Conservation (phyloP, 2,329 filamentous ascomycete species). For the Sporothrix brasiliensis region DNA sequence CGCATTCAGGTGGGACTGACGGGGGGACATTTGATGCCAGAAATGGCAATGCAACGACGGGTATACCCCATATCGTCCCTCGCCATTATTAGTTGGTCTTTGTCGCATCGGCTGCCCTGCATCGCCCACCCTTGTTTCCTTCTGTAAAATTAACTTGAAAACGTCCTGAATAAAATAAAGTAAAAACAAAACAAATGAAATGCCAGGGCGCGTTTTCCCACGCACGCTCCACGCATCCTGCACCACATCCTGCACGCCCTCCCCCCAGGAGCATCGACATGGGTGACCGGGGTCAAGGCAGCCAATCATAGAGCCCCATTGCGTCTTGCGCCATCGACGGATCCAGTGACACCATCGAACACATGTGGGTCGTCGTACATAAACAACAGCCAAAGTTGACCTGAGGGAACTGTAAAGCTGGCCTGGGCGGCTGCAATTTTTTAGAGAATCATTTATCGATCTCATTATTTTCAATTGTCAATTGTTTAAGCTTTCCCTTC, state of each 20-base stretch:
- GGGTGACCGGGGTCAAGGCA: slow-evolving; percentile 28
- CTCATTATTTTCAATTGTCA: no score
- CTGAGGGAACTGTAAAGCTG: no score
- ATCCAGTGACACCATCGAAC: slow-evolving; percentile 36
- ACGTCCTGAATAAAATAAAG: background rate
- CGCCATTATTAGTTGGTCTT: no score
- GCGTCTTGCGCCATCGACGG: slow-evolving; percentile 34
- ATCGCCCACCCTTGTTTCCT: background rate
- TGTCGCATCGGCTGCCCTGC: background rate
- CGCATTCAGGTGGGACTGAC: background rate
- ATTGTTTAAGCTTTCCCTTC: no score
- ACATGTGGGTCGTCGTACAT: slow-evolving; percentile 22
- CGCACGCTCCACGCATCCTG: background rate
- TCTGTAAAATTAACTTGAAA: slow-evolving; percentile 16
- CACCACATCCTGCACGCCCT: slow-evolving; percentile 4
- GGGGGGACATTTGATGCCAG: background rate
- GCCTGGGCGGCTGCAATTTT: background rate
- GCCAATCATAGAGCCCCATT: slow-evolving; percentile 32
- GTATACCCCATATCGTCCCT: background rate
- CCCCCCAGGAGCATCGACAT: background rate
- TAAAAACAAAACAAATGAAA: background rate
- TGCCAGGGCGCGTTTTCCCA: background rate
- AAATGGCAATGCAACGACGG: background rate
- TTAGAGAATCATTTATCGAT: background rate
- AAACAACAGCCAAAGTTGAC: no score